These are phyloP conservation scores for Euphrasia confusa DNA, from an alignment of 257 asterid genomes.

Conservation along the genomic window DNA sequence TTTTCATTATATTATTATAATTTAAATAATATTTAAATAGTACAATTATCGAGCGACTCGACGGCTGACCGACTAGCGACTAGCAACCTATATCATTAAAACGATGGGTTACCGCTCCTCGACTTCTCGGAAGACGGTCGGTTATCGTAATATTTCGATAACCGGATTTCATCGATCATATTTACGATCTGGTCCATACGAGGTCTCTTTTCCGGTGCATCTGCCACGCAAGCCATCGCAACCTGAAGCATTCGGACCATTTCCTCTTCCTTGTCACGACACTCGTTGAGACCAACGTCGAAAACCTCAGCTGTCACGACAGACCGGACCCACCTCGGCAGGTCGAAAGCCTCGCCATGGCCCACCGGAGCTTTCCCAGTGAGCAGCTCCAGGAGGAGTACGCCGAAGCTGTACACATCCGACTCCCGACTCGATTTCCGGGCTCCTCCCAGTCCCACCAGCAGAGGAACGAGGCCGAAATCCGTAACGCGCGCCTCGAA, in stretches of 20 bases:
- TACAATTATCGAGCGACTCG: no score
- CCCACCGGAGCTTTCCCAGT: slow-evolving; percentile 63
- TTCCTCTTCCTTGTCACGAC: slow-evolving; percentile 48
- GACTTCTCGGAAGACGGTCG: slow-evolving; percentile 40
- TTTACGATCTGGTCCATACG: slow-evolving; percentile 49
- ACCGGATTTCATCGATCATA: slow-evolving; percentile 53
- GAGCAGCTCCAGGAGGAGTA: slow-evolving; percentile 61
- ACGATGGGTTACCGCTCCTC: slow-evolving; percentile 34
- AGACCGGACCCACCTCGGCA: slow-evolving; percentile 69
- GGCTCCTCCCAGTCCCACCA: slow-evolving; percentile 37
- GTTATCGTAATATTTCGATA: slow-evolving; percentile 32
- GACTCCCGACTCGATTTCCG: slow-evolving; percentile 49
- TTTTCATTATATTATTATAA: no score
- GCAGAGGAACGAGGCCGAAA: slow-evolving; percentile 46
- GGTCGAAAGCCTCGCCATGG: slow-evolving; percentile 48
- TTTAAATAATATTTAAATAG: no score
- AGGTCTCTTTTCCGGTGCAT: slow-evolving; percentile 54
- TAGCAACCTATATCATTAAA: slow-evolving; percentile 14
- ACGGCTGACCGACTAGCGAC: no score
- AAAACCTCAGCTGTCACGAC: slow-evolving; percentile 76
- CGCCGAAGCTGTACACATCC: slow-evolving; percentile 68
- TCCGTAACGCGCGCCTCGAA: slow-evolving; percentile 44
- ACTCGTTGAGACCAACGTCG: slow-evolving; percentile 45
- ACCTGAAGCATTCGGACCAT: slow-evolving; percentile 78
- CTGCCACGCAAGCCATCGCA: slow-evolving; percentile 61